Evolutionary conservation across 768 basidiomycete species (phyloP).

Genomic region (Boletales sp.): DNA sequence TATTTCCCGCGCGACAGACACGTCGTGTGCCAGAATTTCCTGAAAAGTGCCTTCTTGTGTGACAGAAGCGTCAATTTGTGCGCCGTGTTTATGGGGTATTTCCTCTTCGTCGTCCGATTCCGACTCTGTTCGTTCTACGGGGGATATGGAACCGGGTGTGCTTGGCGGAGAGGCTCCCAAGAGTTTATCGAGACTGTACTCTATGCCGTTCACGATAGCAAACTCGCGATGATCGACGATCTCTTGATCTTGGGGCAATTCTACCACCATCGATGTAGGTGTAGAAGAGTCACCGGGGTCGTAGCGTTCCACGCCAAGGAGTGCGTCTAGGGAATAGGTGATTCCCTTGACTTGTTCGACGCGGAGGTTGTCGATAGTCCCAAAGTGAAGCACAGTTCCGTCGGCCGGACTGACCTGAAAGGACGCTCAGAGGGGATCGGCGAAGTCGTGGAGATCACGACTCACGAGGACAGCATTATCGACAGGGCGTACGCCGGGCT

Average conservation of each 20-base stretch:
- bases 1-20: slow-evolving; percentile 69
- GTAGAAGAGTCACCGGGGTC: slow-evolving; percentile 42
- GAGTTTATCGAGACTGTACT: slow-evolving; percentile 89
- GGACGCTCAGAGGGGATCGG: neutral
- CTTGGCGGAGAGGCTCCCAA: slow-evolving; percentile 53
- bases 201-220: slow-evolving; percentile 95
- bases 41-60: slow-evolving; percentile 48
- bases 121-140: slow-evolving; percentile 17
- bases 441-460: neutral
- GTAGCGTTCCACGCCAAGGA: slow-evolving; percentile 70
- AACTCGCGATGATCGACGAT: slow-evolving; percentile 86
- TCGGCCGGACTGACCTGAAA: slow-evolving; percentile 89
- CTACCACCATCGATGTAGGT: slow-evolving; percentile 37
- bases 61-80: slow-evolving; percentile 73
- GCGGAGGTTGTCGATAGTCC: slow-evolving; percentile 68
- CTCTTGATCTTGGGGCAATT: slow-evolving; percentile 44
- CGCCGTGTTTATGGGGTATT: slow-evolving; percentile 55
- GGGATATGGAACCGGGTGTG: slow-evolving; percentile 38
- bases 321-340: slow-evolving; percentile 91
- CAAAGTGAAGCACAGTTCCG: slow-evolving; percentile 89
- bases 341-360: slow-evolving; percentile 98
- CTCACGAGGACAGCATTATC: slow-evolving; percentile 69
- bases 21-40: slow-evolving; percentile 62
- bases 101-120: slow-evolving; percentile 23
- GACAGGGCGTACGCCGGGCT: slow-evolving; percentile 77